Conservation (phyloP, 1,284 basidiomycete genomes). For the Lentinula novae-zelandiae region DNA sequence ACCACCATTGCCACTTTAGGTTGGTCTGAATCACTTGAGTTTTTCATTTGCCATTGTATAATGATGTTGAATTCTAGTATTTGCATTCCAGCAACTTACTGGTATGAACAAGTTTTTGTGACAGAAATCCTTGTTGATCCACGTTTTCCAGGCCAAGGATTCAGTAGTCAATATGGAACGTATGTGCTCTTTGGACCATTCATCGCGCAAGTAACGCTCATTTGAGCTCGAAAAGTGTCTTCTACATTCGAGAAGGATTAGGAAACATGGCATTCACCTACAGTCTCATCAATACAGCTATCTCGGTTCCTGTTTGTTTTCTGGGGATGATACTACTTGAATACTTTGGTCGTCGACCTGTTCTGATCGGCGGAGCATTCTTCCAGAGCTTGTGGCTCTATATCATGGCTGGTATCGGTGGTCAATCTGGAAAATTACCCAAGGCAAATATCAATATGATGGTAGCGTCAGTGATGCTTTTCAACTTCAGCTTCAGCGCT, state of each 20-base stretch:
- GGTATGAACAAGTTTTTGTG: not conserved
- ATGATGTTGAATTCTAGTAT: conserved; percentile 1
- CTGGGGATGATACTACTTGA: conserved; percentile 12
- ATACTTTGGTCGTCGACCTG: conserved; percentile 10
- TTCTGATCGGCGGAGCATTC: conserved; percentile 12
- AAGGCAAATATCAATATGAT: conserved; percentile 9
- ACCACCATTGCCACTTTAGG: conserved; percentile 12
- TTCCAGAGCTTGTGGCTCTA: conserved; percentile 12
- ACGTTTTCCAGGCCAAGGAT: conserved; percentile 7
- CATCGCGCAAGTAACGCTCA: not conserved
- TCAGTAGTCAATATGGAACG: conserved; percentile 15
- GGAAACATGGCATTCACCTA: conserved; percentile 11
- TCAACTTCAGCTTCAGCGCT: conserved; percentile 13
- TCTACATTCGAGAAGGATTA: conserved; percentile 13
- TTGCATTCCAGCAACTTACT: conserved; percentile 14
- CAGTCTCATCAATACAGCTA: conserved; percentile 13
- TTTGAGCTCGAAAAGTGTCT: conserved; percentile 5
- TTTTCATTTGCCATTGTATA: not conserved
- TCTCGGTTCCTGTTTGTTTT: conserved; percentile 13
- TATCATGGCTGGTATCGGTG: conserved; percentile 13
- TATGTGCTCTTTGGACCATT: not conserved
- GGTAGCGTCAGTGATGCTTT: conserved; percentile 13
- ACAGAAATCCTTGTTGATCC: not conserved
- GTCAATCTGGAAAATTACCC: not conserved
- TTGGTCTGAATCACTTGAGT: not conserved